These are phyloP conservation scores for Phytophthora pini DNA, from an alignment of 352 stramenopile species.

Conservation along the genomic window DNA sequence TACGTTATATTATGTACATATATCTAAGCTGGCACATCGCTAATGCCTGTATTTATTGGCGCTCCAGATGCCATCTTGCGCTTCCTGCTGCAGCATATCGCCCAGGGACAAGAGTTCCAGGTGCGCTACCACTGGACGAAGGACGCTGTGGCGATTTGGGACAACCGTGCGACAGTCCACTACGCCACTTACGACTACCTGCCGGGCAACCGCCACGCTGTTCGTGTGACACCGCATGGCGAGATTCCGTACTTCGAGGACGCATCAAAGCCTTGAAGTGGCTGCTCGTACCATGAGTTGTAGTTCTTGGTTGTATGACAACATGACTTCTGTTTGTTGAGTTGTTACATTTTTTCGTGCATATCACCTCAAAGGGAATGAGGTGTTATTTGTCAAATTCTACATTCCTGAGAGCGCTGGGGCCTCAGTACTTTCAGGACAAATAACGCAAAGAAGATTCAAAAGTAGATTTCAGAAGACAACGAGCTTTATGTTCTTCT, in stretches of 20 bases:
- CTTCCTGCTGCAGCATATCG: conserved; percentile 24
- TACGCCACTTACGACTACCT: conserved; percentile 30
- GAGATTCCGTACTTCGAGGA: conserved; percentile 28
- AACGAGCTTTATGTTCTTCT: no score
- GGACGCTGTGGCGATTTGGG: conserved; percentile 27
- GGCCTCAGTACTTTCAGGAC: no score
- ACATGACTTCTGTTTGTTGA: no score
- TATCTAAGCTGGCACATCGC: no score
- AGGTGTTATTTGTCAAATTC: no score
- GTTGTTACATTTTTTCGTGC: no score
- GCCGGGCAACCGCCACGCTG: conserved; percentile 24
- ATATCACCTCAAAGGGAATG: no score
- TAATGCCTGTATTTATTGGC: neutral
- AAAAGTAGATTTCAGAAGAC: no score
- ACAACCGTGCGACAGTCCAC: conserved; percentile 26
- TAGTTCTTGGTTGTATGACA: no score
- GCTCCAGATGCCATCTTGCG: conserved; percentile 21
- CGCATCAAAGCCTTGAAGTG: conserved; percentile 3
- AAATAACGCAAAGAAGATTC: no score
- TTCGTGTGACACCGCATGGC: conserved; percentile 25
- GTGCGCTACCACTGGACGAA: conserved; percentile 31
- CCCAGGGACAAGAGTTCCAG: conserved; percentile 26
- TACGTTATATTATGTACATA: conserved; percentile 3
- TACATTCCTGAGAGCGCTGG: no score
- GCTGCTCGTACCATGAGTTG: no score